A percentile compares a stretch with the other conserved stretches of the same genome.
phyloP scores from a whole-genome alignment of 129 eudicot species.

The Artemisia annua region DNA sequence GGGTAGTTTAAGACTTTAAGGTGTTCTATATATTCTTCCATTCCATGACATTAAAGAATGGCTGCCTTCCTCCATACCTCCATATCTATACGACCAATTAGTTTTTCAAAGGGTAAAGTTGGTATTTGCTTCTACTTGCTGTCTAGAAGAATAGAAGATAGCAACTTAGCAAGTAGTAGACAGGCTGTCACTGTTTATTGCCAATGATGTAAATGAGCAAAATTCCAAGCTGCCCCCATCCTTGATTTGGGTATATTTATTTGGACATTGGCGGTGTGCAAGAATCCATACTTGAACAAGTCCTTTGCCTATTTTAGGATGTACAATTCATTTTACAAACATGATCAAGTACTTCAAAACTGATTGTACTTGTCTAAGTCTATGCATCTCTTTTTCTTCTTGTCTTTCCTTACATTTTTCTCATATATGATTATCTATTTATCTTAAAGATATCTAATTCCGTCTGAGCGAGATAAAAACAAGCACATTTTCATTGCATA shows the following conservation, averaged over 20 bases:
- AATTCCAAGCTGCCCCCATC: conserved; percentile 26
- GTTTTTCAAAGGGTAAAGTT: conserved; percentile 16
- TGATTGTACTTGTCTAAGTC: neutral
- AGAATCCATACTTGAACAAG: conserved; percentile 2
- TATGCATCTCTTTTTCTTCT: neutral
- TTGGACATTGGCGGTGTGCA: conserved; percentile 18
- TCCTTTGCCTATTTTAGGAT: neutral
- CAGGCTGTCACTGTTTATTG: conserved; percentile 32
- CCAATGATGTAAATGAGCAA: conserved; percentile 9
- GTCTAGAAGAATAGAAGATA: conserved; percentile 11
- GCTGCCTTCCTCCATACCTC: neutral
- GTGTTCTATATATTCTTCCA: neutral
- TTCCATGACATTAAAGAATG: neutral
- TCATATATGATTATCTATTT: neutral
- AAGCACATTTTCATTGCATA: too few species aligned
- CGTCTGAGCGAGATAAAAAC: too few species aligned
- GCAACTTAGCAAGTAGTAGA: neutral
- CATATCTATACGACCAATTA: neutral
- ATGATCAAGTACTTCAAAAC: neutral
- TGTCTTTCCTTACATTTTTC: neutral
- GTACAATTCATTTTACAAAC: neutral
- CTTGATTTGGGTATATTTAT: conserved; percentile 29
- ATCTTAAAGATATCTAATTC: too few species aligned
- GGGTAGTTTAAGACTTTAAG: neutral
- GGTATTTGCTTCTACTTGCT: conserved; percentile 9